Base-by-base conservation (phyloP, 1,284 basidiomycete species). In the Hymenochaete sp. region DNA sequence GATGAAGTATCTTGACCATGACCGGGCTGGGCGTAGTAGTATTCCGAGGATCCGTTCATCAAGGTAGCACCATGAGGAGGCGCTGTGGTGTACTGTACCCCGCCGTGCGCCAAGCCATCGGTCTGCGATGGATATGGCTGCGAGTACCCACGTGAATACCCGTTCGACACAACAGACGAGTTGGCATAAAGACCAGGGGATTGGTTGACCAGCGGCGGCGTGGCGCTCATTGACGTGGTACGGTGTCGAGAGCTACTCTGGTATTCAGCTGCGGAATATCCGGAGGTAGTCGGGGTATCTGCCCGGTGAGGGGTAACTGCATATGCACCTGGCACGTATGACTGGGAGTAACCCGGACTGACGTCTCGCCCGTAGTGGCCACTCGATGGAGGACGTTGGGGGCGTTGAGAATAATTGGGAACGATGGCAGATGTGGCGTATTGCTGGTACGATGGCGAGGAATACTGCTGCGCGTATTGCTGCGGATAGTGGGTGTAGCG, bases 1-100 rank as follows among this genome's bases (percentile, higher is more conserved):
- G 80, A 77, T 36, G 79, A 70, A 18, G 80, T 72, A 59, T 77
- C 79, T 52, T 82, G 79, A 9, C n/a, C n/a, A n/a, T n/a, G n/a
- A n/a, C n/a, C n/a, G n/a, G n/a, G n/a, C n/a, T n/a, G n/a, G n/a
- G n/a, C n/a, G n/a, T n/a, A n/a, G n/a, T n/a, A n/a, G n/a, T n/a
- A n/a, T n/a, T n/a, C n/a, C n/a, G n/a, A n/a, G n/a, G n/a, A n/a
- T n/a, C n/a, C n/a, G n/a, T n/a, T n/a, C n/a, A n/a, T n/a, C n/a
- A n/a, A n/a, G n/a, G n/a, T n/a, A n/a, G n/a, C n/a, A n/a, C n/a
- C n/a, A n/a, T n/a, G n/a, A n/a, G n/a, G n/a, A n/a, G n/a, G n/a
- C n/a, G n/a, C n/a, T n/a, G n/a, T n/a, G n/a, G n/a, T n/a, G n/a
- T n/a, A n/a, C n/a, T n/a, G n/a, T n/a, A n/a, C n/a, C n/a, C n/a